Percentiles rank a stretch among this genome's conserved stretches.
phyloP scores from a whole-genome alignment of 2,329 filamentous ascomycete genomes.

The Sporothrix globosa region DNA sequence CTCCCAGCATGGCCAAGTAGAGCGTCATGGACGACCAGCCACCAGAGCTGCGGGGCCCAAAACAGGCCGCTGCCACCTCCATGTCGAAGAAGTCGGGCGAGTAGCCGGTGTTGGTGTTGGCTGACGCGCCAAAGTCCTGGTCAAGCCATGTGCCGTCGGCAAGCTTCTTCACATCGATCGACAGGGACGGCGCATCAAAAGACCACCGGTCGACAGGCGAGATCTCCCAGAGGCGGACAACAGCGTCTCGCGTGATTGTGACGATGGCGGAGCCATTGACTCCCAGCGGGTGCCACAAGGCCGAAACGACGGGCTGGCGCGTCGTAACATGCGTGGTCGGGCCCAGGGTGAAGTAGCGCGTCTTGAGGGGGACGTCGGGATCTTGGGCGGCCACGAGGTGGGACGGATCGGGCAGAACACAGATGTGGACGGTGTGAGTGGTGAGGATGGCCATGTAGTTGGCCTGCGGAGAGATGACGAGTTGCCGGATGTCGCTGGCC shows the following conservation, averaged over 20 bases:
- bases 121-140: conserved; percentile 80
- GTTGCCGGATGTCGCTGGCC: conserved; percentile 80
- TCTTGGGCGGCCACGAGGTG: conserved; percentile 72
- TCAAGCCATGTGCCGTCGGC: conserved; percentile 80
- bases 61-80: conserved; percentile 88
- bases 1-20: conserved; percentile 93
- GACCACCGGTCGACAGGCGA: conserved; percentile 82
- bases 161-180: conserved; percentile 86
- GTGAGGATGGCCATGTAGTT: conserved; percentile 85
- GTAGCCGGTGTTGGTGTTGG: conserved; percentile 76
- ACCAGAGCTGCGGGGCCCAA: conserved; percentile 67
- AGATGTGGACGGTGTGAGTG: conserved; percentile 83
- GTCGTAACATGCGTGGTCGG: conserved; percentile 90
- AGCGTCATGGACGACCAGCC: conserved; percentile 97
- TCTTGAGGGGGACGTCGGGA: conserved; percentile 66
- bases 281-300: conserved; percentile 90
- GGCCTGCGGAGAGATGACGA: conserved; percentile 79
- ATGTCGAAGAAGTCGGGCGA: conserved; percentile 90
- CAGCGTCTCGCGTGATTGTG: conserved; percentile 84
- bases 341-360: conserved; percentile 88
- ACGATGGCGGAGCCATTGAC: conserved; percentile 80
- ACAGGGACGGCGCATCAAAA: conserved; percentile 79
- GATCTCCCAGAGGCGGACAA: conserved; percentile 88
- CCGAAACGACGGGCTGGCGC: conserved; percentile 76
- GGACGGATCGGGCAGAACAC: conserved; percentile 78